Evolutionary conservation across 345 rosid genomes (phyloP).

Genomic region (Atalantia buxifolia): DNA sequence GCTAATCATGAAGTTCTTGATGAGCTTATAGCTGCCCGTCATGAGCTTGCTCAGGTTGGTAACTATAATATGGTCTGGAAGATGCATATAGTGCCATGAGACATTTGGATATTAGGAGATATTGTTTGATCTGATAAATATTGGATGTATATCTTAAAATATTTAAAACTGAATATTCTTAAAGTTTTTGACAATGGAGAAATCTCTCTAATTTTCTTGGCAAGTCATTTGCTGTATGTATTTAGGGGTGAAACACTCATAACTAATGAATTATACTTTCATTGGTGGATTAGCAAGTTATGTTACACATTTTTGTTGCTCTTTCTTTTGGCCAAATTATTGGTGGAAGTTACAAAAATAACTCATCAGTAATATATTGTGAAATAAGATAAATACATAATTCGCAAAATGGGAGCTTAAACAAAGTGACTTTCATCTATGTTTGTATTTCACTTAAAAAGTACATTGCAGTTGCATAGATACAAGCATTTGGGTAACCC

Average conservation of each 20-base stretch:
- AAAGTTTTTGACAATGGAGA: neutral
- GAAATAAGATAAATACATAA: neutral
- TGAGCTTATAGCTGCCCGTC: constrained; percentile 69
- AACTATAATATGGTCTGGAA: neutral
- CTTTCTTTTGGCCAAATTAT: neutral
- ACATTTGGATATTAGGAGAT: neutral
- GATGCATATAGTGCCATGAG: neutral
- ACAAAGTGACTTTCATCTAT: neutral
- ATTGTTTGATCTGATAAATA: neutral
- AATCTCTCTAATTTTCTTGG: neutral
- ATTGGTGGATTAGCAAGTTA: neutral
- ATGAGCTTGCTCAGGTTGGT: constrained; percentile 85
- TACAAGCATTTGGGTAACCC: neutral
- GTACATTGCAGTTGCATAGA: neutral
- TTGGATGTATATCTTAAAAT: neutral
- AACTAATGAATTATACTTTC: neutral
- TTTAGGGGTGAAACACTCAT: neutral
- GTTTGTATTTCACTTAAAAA: neutral
- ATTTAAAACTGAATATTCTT: neutral
- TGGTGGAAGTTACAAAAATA: neutral
- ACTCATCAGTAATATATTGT: neutral
- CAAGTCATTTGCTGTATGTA: neutral
- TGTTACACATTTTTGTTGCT: neutral
- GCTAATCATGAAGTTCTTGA: constrained; percentile 79
- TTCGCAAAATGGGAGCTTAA: neutral